These are phyloP conservation scores for Neophaeococcomyces aloes DNA, from an alignment of 2,329 filamentous ascomycete species.

Conservation along the genomic window DNA sequence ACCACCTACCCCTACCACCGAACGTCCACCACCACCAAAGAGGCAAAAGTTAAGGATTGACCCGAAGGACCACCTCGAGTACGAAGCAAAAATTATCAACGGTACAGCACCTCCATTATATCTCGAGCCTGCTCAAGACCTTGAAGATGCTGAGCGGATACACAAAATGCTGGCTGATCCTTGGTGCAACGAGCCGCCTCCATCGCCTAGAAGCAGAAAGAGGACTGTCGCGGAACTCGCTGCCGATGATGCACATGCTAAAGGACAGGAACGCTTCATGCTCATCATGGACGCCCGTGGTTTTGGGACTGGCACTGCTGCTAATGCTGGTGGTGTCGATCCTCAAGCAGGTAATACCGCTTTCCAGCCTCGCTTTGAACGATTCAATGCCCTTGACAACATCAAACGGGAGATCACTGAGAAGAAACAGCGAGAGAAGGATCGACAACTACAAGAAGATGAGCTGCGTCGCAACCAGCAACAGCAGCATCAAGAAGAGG, in stretches of 20 bases:
- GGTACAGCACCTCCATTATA: slow-evolving; percentile 64
- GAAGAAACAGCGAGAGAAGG: slow-evolving; percentile 43
- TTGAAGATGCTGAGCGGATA: slow-evolving; percentile 59
- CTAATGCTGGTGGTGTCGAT: slow-evolving; percentile 56
- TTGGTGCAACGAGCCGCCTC: slow-evolving; percentile 63
- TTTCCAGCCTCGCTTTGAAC: slow-evolving; percentile 78
- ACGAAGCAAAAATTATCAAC: slow-evolving; percentile 65
- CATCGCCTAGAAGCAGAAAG: slow-evolving; percentile 80
- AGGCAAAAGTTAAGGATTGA: slow-evolving; percentile 71
- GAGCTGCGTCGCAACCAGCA: slow-evolving; percentile 38
- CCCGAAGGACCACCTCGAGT: slow-evolving; percentile 58
- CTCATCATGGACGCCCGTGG: slow-evolving; percentile 80
- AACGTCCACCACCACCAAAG: slow-evolving; percentile 47
- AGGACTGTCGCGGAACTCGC: slow-evolving; percentile 89
- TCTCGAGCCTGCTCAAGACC: slow-evolving; percentile 61
- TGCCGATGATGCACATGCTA: slow-evolving; percentile 83
- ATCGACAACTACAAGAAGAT: slow-evolving; percentile 41
- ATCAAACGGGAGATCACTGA: slow-evolving; percentile 71
- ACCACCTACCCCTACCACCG: slow-evolving; percentile 52
- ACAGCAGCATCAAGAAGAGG: slow-evolving; percentile 40
- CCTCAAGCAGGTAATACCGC: slow-evolving; percentile 59
- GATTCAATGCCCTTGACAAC: slow-evolving; percentile 81
- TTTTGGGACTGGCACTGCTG: slow-evolving; percentile 45
- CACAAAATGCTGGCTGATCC: slow-evolving; percentile 65
- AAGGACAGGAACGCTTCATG: slow-evolving; percentile 85